Evolutionary conservation across 257 asterid species (phyloP), one percentile per base, ranked within the genome.

Genomic region (Linaria vulgaris): DNA sequence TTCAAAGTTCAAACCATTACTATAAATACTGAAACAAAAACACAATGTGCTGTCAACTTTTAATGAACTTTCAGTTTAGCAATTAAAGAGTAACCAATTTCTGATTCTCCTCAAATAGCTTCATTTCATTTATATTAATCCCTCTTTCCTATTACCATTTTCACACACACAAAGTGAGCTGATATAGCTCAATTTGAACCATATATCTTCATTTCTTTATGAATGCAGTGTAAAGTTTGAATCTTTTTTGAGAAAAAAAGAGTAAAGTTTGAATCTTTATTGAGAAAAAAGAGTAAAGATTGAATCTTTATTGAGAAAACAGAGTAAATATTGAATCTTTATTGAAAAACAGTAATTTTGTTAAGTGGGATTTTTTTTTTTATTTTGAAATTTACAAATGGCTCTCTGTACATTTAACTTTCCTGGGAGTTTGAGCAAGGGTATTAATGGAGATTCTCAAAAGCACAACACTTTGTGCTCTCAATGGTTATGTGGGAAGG

Each of bases 351-450:
- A 39, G 56, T 11, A 12, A 9, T 38, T 37, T 58, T 58, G n/a
- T n/a, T n/a, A n/a, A n/a, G n/a, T n/a, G n/a, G n/a, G n/a, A n/a
- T n/a, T 48, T 44, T 14, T 12, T 20, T 63, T 67, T 46, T 49
- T 17, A 0, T 47, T 41, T 27, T 27, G 34, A 27, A 15, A 48
- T 3, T 27, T 9, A 31, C 25, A 43, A 38, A 90, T 90, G 96
- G 94, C 96, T 73, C 63, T 85, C 15, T 77, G 86, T 69, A 60
- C 89, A 67, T 79, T 73, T 73, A 77, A 86, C 54, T 74, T 81
- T 34, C 77, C 90, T 68, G 91, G 83, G 81, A 74, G 68, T 63
- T 71, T 82, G 73, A 68, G 78, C 81, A 79, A 66, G 54, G 70
- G 75, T 12, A 22, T 68, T 39, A 80, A 50, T 58, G 74, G 82